Evolutionary conservation across 768 basidiomycete genomes (phyloP).

Genomic region (Mycena galopus): DNA sequence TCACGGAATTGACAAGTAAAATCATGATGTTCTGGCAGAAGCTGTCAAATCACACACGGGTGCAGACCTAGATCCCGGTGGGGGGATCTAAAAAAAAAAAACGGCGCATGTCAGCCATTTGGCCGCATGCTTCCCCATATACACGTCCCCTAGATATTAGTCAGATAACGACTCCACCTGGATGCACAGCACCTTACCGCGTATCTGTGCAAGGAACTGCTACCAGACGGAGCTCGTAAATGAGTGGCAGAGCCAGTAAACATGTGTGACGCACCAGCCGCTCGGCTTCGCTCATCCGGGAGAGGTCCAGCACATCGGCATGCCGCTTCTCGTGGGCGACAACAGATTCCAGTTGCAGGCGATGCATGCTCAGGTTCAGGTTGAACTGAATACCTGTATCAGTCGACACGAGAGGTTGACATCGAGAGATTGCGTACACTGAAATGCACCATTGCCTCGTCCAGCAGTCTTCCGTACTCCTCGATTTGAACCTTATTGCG

Average conservation of each 20-base stretch:
- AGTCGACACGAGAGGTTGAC: not conserved
- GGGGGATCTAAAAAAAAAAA: too few species aligned
- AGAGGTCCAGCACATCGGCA: too few species aligned
- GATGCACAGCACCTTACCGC: slow-evolving; percentile 7
- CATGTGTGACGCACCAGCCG: not conserved
- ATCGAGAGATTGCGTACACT: slow-evolving; percentile 1
- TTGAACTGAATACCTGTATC: not conserved
- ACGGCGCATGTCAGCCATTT: too few species aligned
- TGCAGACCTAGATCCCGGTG: too few species aligned
- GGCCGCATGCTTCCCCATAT: too few species aligned
- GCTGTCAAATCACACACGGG: too few species aligned
- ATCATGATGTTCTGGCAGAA: too few species aligned
- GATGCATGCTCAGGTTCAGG: not conserved
- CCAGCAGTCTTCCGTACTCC: slow-evolving; percentile 11
- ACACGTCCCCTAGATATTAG: too few species aligned
- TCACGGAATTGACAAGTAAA: too few species aligned
- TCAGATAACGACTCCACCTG: too few species aligned
- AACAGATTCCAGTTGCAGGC: too few species aligned
- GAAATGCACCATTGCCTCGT: not conserved
- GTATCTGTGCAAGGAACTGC: slow-evolving; percentile 13
- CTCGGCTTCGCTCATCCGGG: not conserved
- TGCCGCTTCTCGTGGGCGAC: too few species aligned
- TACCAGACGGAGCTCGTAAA: not conserved
- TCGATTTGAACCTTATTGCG: not conserved
- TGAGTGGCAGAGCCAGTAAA: not conserved